Evolutionary conservation across 371 early-diverging fungal genomes (phyloP).

Genomic region (Mucor sp.): DNA sequence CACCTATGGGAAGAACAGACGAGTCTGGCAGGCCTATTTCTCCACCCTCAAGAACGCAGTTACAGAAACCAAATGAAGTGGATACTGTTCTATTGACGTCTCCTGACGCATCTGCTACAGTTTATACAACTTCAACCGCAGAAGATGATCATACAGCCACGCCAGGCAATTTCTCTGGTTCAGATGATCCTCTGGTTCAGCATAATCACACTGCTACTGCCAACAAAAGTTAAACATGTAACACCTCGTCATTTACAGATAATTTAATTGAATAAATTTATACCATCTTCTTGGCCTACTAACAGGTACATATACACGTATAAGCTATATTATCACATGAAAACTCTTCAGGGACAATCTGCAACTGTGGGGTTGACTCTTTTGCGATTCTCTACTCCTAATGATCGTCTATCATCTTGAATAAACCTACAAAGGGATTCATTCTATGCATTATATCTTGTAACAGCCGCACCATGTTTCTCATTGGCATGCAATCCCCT

Average conservation of each 20-base stretch:
- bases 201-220: background rate
- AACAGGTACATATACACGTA: too few relatives aligned
- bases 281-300: conserved; percentile 10
- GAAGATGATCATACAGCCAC: background rate
- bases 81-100: background rate
- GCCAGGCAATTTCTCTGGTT: background rate
- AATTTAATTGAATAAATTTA: background rate
- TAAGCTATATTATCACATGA: too few relatives aligned
- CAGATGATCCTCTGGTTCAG: background rate
- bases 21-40: conserved; percentile 1
- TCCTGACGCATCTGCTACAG: conserved; percentile 4
- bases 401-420: too few relatives aligned
- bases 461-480: too few relatives aligned
- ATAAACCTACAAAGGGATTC: too few relatives aligned
- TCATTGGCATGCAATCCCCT: too few relatives aligned
- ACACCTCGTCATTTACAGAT: background rate
- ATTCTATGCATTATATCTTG: too few relatives aligned
- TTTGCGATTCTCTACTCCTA: too few relatives aligned
- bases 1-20: background rate
- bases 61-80: conserved; percentile 14
- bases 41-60: background rate
- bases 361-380: too few relatives aligned
- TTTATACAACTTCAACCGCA: background rate
- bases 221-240: background rate
- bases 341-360: too few relatives aligned